These are phyloP conservation scores for Exophiala lecanii-corni DNA, from an alignment of 2,329 filamentous ascomycete species.

Conservation along the genomic window DNA sequence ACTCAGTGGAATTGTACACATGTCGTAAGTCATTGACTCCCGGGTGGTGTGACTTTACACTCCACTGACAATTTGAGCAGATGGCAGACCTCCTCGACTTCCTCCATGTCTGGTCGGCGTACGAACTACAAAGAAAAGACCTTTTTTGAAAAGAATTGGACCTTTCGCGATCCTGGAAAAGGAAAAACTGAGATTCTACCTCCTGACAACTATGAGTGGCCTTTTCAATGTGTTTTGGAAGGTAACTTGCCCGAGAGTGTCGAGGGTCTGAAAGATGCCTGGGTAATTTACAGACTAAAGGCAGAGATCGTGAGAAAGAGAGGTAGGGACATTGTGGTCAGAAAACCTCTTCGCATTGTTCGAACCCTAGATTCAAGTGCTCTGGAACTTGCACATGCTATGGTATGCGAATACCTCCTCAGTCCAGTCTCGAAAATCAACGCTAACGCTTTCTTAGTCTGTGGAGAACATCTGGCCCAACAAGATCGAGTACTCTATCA, in stretches of 20 bases:
- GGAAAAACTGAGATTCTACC: constrained; percentile 53
- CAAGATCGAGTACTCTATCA: constrained; percentile 93
- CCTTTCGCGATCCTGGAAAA: constrained; percentile 55
- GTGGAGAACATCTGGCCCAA: constrained; percentile 98
- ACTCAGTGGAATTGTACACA: constrained; percentile 63
- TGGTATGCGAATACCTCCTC: constrained; percentile 51
- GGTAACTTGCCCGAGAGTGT: constrained; percentile 74
- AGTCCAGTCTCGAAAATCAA: neutral
- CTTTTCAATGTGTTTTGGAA: constrained; percentile 69
- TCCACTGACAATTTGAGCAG: no score
- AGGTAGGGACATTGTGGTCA: constrained; percentile 76
- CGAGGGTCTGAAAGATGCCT: constrained; percentile 80
- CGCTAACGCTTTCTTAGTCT: constrained; percentile 41
- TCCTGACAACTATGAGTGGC: constrained; percentile 78
- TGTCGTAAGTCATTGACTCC: constrained; percentile 65
- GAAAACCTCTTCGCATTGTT: constrained; percentile 73
- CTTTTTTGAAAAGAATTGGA: constrained; percentile 68
- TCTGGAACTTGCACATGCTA: constrained; percentile 75
- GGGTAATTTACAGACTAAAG: constrained; percentile 85
- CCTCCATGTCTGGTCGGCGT: constrained; percentile 27
- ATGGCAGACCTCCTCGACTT: constrained; percentile 27
- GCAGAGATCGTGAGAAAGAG: constrained; percentile 88
- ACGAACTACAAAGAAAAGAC: constrained; percentile 35
- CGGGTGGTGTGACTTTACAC: no score
- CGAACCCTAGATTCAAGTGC: constrained; percentile 71